These are phyloP conservation scores for Vicia sativa DNA, from an alignment of 306 rosid species.

Conservation along the genomic window DNA sequence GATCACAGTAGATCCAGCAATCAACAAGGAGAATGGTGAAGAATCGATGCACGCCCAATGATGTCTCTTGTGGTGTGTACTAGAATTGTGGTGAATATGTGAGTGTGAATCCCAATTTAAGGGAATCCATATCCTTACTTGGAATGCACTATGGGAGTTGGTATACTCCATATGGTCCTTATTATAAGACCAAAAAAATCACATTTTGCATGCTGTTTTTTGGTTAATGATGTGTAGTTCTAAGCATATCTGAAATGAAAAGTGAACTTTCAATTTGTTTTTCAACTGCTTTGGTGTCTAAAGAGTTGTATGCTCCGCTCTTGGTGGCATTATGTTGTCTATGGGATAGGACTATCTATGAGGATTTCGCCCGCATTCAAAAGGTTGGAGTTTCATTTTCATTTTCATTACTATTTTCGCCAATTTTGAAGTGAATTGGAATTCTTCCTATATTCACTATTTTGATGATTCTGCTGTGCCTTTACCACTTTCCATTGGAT, in stretches of 20 bases:
- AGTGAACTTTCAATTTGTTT: slow-evolving; percentile 40
- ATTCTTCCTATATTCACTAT: too few relatives aligned
- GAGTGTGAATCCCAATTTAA: background rate
- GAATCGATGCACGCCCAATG: too few relatives aligned
- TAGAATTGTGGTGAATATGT: background rate
- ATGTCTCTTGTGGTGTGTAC: too few relatives aligned
- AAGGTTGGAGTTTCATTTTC: slow-evolving; percentile 52
- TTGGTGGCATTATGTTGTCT: slow-evolving; percentile 99
- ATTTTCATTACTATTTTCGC: background rate
- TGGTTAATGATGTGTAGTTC: slow-evolving; percentile 2
- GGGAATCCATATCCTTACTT: too few relatives aligned
- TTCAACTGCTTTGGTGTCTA: slow-evolving; percentile 67
- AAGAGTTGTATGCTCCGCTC: slow-evolving; percentile 94
- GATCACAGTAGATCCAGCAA: too few relatives aligned
- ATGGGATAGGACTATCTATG: slow-evolving; percentile 86
- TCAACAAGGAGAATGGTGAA: too few relatives aligned
- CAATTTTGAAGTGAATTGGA: slow-evolving; percentile 35
- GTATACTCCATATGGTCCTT: too few relatives aligned
- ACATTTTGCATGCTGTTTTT: too few relatives aligned
- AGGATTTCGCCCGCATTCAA: slow-evolving; percentile 88
- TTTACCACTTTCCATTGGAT: too few relatives aligned
- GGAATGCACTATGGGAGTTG: too few relatives aligned
- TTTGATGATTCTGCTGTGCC: too few relatives aligned
- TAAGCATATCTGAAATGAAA: slow-evolving; percentile 30
- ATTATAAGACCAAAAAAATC: too few relatives aligned